Conservation (phyloP, 306 rosid species). For the Cucurbita argyrosperma region DNA sequence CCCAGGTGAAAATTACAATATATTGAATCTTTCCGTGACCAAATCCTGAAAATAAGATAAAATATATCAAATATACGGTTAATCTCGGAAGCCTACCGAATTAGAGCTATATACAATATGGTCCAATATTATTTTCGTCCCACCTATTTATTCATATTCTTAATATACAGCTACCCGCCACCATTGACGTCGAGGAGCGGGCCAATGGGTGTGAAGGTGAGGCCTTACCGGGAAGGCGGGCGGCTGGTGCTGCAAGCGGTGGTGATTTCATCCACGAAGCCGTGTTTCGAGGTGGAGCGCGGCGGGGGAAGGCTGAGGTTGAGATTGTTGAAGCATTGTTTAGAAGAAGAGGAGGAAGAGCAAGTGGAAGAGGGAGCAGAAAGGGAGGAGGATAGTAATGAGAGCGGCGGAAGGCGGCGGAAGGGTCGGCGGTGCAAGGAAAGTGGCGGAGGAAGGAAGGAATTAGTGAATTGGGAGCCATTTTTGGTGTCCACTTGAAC, state of each 20-base stretch:
- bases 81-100: too few relatives aligned
- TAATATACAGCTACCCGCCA: conserved; percentile 39
- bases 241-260: conserved; percentile 56
- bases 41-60: too few relatives aligned
- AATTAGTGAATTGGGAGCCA: conserved; percentile 27
- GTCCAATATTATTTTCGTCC: too few relatives aligned
- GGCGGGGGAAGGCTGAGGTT: conserved; percentile 3
- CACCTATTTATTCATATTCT: not conserved
- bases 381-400: conserved; percentile 25
- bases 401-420: conserved; percentile 26
- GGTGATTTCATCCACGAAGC: conserved; percentile 12
- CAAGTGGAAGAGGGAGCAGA: conserved; percentile 8
- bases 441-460: conserved; percentile 28
- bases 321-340: conserved; percentile 5
- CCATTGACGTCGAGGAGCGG: conserved; percentile 47
- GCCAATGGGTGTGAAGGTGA: conserved; percentile 27
- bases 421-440: conserved; percentile 51
- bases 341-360: conserved; percentile 3
- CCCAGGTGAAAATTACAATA: not conserved
- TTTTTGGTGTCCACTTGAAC: conserved; percentile 18
- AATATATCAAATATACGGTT: too few relatives aligned
- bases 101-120: too few relatives aligned
- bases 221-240: conserved; percentile 58
- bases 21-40: not conserved
- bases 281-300: conserved; percentile 32